These are phyloP conservation scores for Russula sp. DNA, from an alignment of 768 basidiomycete genomes.

Conservation along the genomic window DNA sequence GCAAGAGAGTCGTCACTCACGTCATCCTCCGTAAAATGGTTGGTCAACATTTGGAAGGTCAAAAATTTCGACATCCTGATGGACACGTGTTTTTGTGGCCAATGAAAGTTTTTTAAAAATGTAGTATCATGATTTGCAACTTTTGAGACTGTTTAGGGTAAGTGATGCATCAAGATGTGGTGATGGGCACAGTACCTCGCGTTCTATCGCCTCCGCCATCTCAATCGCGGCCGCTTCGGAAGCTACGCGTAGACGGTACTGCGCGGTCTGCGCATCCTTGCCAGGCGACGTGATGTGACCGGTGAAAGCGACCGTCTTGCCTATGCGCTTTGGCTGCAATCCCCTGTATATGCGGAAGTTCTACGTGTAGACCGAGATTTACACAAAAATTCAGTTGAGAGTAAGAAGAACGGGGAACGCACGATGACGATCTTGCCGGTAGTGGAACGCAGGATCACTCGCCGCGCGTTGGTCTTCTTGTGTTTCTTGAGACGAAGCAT, in stretches of 20 bases:
- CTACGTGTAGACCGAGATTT: slow-evolving; percentile 33
- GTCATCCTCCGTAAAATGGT: too few species aligned
- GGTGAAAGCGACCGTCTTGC: slow-evolving; percentile 55
- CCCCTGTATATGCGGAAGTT: slow-evolving; percentile 66
- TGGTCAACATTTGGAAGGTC: too few species aligned
- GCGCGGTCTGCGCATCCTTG: slow-evolving; percentile 39
- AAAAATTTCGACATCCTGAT: too few species aligned
- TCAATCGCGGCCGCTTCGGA: slow-evolving; percentile 52
- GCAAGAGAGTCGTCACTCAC: too few species aligned
- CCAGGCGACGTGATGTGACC: slow-evolving; percentile 49
- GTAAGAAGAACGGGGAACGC: slow-evolving; percentile 29
- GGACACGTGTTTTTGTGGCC: too few species aligned
- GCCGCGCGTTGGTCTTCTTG: slow-evolving; percentile 51
- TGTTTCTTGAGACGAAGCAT: slow-evolving; percentile 69
- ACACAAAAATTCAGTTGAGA: background rate
- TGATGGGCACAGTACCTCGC: slow-evolving; percentile 34
- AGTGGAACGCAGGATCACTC: slow-evolving; percentile 66
- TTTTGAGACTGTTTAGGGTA: too few species aligned
- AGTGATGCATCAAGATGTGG: too few species aligned
- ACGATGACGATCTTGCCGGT: slow-evolving; percentile 75
- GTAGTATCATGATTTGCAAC: too few species aligned
- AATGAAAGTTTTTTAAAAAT: too few species aligned
- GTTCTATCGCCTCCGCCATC: slow-evolving; percentile 56
- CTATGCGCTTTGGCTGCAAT: slow-evolving; percentile 47
- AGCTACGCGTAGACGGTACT: slow-evolving; percentile 57